Evolutionary conservation across 1,139 yeast genomes (phyloP), one percentile per base, ranked within the genome.

Genomic region (Suhomyces yuchorum): DNA sequence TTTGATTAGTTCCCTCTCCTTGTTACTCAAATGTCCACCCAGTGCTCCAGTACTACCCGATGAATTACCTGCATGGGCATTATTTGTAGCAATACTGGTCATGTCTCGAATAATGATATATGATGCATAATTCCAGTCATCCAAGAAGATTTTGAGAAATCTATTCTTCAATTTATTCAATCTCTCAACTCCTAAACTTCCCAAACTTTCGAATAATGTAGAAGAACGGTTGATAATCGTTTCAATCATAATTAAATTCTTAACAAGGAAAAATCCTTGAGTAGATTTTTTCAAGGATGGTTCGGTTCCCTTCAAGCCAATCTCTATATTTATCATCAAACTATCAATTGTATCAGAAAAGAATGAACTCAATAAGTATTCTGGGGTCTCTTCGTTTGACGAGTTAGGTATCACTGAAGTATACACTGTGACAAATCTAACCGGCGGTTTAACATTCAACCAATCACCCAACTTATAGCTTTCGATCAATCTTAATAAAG

Each of bases 41-140:
- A 24, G 26, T 3, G 58, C 62, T 41, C 57, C 52, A n/a, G 66
- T 54, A 17, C 43, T 43, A 18, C 51, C 53, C 1, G 58, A 59
- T 23, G 63, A 53, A 49, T 73, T 70, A 33, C 77, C 77, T 19
- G 76, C 75, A 40, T 59, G 62, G 2, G 72, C 73, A 42, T 63
- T 63, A 18, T 63, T 63, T 32, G 73, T 66, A 40, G 75, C 70
- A 43, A 84, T 81, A 23, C 78, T 77, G 2, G 92, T 83, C 67
- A 84, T 85, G 55, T 85, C 91, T 71, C 77, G 59, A 37, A 92
- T 84, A 46, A 92, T 77, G 47, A 81, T 78, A 23, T 86, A 77
- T 6, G 96, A 91, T 20, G 90, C 84, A 53, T 77, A 78, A 56
- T 87, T 86, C 97, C 97, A 92, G 56, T 86, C 93, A 19, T 85